These are phyloP conservation scores for Raffaelea albimanens DNA, from an alignment of 2,329 filamentous ascomycete genomes.

Conservation along the genomic window DNA sequence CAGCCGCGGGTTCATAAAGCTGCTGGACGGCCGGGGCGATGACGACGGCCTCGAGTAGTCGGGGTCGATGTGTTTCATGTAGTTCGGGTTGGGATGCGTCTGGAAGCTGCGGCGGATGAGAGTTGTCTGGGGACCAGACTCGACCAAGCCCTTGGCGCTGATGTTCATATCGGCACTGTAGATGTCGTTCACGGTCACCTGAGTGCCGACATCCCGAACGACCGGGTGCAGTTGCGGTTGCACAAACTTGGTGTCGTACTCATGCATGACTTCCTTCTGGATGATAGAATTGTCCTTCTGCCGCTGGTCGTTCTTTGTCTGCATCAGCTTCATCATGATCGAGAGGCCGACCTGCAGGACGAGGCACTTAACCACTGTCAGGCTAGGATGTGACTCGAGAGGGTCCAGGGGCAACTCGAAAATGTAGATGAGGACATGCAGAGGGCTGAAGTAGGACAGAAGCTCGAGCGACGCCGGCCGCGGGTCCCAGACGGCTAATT, in stretches of 20 bases:
- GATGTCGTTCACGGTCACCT: constrained; percentile 48
- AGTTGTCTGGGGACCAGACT: constrained; percentile 44
- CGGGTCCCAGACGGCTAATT: constrained; percentile 88
- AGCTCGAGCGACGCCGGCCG: constrained; percentile 72
- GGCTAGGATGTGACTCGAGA: constrained; percentile 71
- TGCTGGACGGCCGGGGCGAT: constrained; percentile 26
- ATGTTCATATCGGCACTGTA: neutral
- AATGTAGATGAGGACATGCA: constrained; percentile 85
- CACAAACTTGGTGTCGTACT: constrained; percentile 94
- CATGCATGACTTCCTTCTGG: constrained; percentile 83
- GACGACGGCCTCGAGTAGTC: constrained; percentile 34
- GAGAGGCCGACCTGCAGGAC: constrained; percentile 67
- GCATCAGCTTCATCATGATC: constrained; percentile 64
- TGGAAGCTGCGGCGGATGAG: constrained; percentile 67
- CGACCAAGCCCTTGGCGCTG: constrained; percentile 32
- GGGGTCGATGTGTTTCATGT: constrained; percentile 62
- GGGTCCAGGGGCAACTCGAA: constrained; percentile 71
- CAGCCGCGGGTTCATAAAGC: constrained; percentile 28
- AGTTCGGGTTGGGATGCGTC: constrained; percentile 76
- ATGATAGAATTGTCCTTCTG: constrained; percentile 76
- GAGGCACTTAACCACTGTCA: constrained; percentile 78
- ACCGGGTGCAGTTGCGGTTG: constrained; percentile 78
- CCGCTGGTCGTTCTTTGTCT: constrained; percentile 70
- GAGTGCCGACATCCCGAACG: constrained; percentile 69
- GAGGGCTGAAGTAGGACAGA: constrained; percentile 86